Percentiles rank a stretch among this genome's conserved stretches.
phyloP scores from a whole-genome alignment of 306 rosid species.

The Gastrolobium bilobum region DNA sequence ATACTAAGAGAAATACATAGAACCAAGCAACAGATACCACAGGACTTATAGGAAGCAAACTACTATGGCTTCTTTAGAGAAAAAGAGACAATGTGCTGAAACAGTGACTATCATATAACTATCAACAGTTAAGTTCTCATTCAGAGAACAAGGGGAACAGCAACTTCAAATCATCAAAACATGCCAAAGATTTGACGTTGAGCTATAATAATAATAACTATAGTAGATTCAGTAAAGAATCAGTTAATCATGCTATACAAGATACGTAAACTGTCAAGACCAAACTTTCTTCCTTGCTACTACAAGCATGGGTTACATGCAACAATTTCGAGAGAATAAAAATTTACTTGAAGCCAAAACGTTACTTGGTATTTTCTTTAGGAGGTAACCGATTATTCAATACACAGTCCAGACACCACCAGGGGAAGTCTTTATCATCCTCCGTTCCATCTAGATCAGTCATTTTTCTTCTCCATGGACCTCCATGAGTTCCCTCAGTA shows the following conservation, averaged over 20 bases:
- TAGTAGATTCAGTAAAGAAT: conserved; percentile 18
- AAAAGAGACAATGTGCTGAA: too few relatives aligned
- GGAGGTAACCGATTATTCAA: conserved; percentile 91
- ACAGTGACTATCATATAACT: conserved; percentile 5
- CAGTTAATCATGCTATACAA: conserved; percentile 18
- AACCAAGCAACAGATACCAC: conserved; percentile 24
- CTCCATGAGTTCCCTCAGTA: conserved; percentile 89
- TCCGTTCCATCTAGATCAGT: conserved; percentile 85
- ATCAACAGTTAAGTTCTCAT: conserved; percentile 22
- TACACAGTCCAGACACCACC: conserved; percentile 87
- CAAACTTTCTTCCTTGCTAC: conserved; percentile 39
- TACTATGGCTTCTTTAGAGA: not conserved
- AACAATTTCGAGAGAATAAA: conserved; percentile 13
- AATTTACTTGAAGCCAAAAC: conserved; percentile 39
- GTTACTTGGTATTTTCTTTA: conserved; percentile 90
- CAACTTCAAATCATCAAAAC: conserved; percentile 16
- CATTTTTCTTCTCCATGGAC: conserved; percentile 88
- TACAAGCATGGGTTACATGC: not conserved
- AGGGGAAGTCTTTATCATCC: conserved; percentile 86
- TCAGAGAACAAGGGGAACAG: conserved; percentile 16
- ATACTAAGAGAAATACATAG: conserved; percentile 16
- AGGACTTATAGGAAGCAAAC: conserved; percentile 12
- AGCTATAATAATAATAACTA: not conserved
- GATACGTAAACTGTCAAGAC: conserved; percentile 19
- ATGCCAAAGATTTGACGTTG: not conserved